These are phyloP conservation scores for Boletus insuetus DNA, from an alignment of 768 basidiomycete genomes.

Conservation along the genomic window DNA sequence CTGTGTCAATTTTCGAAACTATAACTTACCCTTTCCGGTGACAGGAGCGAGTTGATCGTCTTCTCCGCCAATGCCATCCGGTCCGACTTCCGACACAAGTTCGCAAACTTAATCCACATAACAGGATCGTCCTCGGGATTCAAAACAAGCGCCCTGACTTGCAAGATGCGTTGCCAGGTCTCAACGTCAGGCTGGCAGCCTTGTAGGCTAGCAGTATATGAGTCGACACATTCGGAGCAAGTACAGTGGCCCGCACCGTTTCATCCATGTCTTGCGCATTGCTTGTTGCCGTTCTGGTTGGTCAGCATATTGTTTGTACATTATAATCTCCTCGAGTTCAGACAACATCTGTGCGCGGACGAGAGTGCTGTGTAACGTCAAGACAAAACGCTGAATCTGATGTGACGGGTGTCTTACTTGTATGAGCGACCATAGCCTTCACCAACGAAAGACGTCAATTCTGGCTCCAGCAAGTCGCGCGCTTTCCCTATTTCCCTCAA, in stretches of 20 bases:
- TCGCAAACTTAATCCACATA: conserved; percentile 99
- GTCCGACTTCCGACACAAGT: conserved; percentile 92
- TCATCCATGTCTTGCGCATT: conserved; percentile 97
- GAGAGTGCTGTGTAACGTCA: conserved; percentile 62
- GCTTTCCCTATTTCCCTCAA: conserved; percentile 88
- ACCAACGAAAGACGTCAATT: conserved; percentile 86
- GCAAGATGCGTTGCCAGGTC: conserved; percentile 97
- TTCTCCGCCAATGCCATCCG: conserved; percentile 95
- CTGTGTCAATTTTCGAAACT: neutral
- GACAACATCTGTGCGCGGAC: conserved; percentile 98
- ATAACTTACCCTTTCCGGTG: conserved; percentile 60
- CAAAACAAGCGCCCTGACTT: conserved; percentile 91
- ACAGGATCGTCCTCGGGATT: conserved; percentile 91
- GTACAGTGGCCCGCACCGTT: conserved; percentile 53
- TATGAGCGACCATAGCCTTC: conserved; percentile 98
- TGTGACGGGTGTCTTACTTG: conserved; percentile 57
- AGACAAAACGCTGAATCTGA: conserved; percentile 2
- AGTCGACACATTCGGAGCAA: neutral
- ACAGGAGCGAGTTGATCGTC: conserved; percentile 88
- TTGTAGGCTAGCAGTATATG: conserved; percentile 56
- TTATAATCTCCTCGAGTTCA: conserved; percentile 95
- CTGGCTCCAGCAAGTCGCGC: conserved; percentile 87
- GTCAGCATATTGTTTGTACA: conserved; percentile 92
- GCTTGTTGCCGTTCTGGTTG: conserved; percentile 89
- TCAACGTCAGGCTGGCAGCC: conserved; percentile 98